A percentile compares a stretch with the other conserved stretches of the same genome.
Evolutionary conservation across 352 stramenopile species (phyloP).

Genomic region (Thalassiosira hispida): DNA sequence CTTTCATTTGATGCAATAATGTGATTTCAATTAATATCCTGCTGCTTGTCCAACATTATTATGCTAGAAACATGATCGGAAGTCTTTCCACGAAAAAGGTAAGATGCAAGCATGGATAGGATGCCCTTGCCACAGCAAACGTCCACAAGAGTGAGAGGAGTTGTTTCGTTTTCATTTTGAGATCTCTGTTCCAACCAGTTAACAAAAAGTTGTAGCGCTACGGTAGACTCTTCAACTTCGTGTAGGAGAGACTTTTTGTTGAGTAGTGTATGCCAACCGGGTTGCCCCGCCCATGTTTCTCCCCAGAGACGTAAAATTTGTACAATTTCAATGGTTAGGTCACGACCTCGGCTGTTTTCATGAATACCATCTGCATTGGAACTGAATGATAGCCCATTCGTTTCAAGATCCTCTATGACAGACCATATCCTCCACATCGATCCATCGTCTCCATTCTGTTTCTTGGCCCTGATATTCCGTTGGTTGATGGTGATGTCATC

Average conservation of each 20-base stretch:
- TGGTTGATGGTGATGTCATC: not conserved
- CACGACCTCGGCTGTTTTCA: not conserved
- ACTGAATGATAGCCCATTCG: slow-evolving; percentile 23
- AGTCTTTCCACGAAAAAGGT: slow-evolving; percentile 32
- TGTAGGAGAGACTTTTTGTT: slow-evolving; percentile 67
- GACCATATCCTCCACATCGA: slow-evolving; percentile 37
- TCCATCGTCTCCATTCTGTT: slow-evolving; percentile 3
- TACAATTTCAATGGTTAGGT: slow-evolving; percentile 29
- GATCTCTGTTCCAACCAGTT: slow-evolving; percentile 37
- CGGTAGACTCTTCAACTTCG: slow-evolving; percentile 72
- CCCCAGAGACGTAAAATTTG: slow-evolving; percentile 41
- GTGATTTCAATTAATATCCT: slow-evolving; percentile 73
- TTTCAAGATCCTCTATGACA: slow-evolving; percentile 30
- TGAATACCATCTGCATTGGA: not conserved
- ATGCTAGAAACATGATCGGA: slow-evolving; percentile 50
- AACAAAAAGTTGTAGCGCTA: slow-evolving; percentile 58
- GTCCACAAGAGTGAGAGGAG: slow-evolving; percentile 45
- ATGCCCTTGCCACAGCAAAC: slow-evolving; percentile 67
- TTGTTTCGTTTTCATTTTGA: not conserved
- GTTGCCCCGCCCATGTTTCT: slow-evolving; percentile 28
- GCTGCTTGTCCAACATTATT: slow-evolving; percentile 73
- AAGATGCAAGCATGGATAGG: slow-evolving; percentile 55
- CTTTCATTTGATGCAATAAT: slow-evolving; percentile 59
- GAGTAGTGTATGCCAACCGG: slow-evolving; percentile 36
- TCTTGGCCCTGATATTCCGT: not conserved